Conservation (phyloP, 1,284 basidiomycete genomes). For the Apiotrichum gamsii region DNA sequence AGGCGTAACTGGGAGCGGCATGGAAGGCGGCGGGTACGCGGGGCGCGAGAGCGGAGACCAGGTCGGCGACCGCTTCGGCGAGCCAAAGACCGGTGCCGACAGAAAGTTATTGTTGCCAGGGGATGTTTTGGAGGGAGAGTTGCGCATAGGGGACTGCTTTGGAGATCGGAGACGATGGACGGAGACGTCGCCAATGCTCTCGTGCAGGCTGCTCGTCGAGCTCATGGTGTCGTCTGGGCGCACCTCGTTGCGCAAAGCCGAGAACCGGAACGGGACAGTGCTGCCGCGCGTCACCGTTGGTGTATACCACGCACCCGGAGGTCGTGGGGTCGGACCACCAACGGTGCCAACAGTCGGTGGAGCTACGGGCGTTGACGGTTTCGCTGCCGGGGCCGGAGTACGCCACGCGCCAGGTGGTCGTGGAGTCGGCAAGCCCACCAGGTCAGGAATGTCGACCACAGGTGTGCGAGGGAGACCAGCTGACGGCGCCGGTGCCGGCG, state of each 20-base stretch:
- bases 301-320: constrained; percentile 26
- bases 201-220: neutral
- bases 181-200: constrained; percentile 16
- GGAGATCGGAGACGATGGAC: constrained; percentile 23
- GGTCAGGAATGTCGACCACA: too few species aligned
- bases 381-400: constrained; percentile 2
- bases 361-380: neutral
- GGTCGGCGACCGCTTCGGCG: constrained; percentile 6
- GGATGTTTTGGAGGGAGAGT: neutral
- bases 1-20: neutral
- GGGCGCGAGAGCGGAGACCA: neutral
- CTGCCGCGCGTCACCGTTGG: neutral
- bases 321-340: constrained; percentile 19
- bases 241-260: constrained; percentile 12
- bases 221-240: constrained; percentile 15
- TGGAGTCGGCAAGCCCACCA: constrained; percentile 12
- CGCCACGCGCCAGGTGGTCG: constrained; percentile 25
- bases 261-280: constrained; percentile 5
- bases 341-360: too few species aligned
- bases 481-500: neutral
- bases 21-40: neutral
- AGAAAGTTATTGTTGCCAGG: neutral
- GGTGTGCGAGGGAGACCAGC: too few species aligned
- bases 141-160: neutral
- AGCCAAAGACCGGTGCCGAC: constrained; percentile 9